phyloP scores from a whole-genome alignment of 495 filamentous ascomycete species.

The Aspergillus ellipticus region DNA sequence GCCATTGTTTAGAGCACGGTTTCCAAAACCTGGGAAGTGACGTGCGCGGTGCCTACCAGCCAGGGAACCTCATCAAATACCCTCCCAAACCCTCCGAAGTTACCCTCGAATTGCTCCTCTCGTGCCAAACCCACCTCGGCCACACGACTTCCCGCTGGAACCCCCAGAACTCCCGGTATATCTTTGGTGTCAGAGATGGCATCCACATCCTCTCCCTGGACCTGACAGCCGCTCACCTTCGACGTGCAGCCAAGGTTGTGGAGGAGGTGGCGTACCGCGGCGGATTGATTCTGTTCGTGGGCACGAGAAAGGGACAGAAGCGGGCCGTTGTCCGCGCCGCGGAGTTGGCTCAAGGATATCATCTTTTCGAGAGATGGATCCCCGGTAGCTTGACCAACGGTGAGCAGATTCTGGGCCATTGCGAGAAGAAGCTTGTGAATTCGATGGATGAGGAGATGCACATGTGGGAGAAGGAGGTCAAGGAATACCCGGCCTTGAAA shows the following conservation, averaged over 20 bases:
- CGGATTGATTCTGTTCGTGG: slow-evolving; percentile 86
- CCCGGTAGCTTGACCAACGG: slow-evolving; percentile 92
- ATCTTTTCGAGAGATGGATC: slow-evolving; percentile 92
- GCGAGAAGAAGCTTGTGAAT: slow-evolving; percentile 65
- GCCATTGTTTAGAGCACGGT: slow-evolving; percentile 21
- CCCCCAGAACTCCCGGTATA: slow-evolving; percentile 90
- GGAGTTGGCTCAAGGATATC: slow-evolving; percentile 70
- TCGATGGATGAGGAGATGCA: slow-evolving; percentile 62
- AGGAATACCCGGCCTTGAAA: slow-evolving; percentile 59
- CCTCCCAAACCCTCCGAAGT: slow-evolving; percentile 76
- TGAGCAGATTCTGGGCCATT: slow-evolving; percentile 72
- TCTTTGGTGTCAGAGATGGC: slow-evolving; percentile 83
- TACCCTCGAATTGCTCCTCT: slow-evolving; percentile 88
- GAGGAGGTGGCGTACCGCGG: slow-evolving; percentile 78
- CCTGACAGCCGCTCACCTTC: slow-evolving; percentile 77
- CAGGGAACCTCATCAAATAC: slow-evolving; percentile 60
- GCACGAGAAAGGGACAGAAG: slow-evolving; percentile 76
- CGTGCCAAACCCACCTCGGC: slow-evolving; percentile 85
- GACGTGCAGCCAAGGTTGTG: slow-evolving; percentile 85
- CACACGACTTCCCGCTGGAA: slow-evolving; percentile 94
- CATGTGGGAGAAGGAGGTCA: slow-evolving; percentile 59
- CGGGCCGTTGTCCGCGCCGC: slow-evolving; percentile 76
- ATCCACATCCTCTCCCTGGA: slow-evolving; percentile 95
- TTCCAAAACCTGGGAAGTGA: slow-evolving; percentile 31
- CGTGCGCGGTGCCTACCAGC: slow-evolving; percentile 51